Conservation (phyloP, 2,329 filamentous ascomycete genomes). For the Davidsoniella neocaledoniae region DNA sequence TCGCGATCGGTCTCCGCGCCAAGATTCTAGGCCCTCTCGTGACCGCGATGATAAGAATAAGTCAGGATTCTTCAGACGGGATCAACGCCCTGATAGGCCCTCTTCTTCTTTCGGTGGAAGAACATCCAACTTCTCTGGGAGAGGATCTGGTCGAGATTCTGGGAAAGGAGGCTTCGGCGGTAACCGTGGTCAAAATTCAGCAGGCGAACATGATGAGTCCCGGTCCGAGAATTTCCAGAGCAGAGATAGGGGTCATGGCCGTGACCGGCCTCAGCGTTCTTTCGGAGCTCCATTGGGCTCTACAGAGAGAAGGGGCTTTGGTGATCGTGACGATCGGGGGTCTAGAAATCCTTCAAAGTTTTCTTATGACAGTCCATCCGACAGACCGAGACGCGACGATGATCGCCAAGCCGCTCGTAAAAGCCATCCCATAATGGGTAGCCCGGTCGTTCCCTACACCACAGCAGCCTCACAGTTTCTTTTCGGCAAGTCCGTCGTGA, state of each 20-base stretch:
- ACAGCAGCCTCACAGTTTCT: constrained; percentile 84
- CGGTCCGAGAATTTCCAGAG: not conserved
- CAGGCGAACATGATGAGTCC: too few species aligned
- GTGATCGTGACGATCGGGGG: not conserved
- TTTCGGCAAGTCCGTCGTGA: constrained; percentile 68
- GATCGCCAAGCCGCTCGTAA: not conserved
- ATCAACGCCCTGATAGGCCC: not conserved
- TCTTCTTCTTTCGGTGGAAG: not conserved
- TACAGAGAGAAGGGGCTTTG: not conserved
- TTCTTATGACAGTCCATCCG: not conserved
- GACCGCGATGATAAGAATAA: too few species aligned
- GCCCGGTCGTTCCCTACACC: constrained; percentile 32
- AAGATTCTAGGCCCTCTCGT: too few species aligned
- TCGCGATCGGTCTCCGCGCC: not conserved
- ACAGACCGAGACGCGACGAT: not conserved
- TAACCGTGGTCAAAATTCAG: not conserved
- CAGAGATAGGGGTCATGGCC: not conserved
- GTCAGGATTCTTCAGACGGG: too few species aligned
- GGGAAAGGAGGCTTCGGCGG: not conserved
- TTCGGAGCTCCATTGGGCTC: not conserved
- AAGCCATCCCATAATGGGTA: constrained; percentile 5
- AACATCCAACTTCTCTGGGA: not conserved
- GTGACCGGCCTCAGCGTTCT: not conserved
- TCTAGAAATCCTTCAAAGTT: too few species aligned
- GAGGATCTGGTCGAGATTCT: too few species aligned